Base-by-base conservation (phyloP, 768 basidiomycete species). In the Boletellus ananiceps region DNA sequence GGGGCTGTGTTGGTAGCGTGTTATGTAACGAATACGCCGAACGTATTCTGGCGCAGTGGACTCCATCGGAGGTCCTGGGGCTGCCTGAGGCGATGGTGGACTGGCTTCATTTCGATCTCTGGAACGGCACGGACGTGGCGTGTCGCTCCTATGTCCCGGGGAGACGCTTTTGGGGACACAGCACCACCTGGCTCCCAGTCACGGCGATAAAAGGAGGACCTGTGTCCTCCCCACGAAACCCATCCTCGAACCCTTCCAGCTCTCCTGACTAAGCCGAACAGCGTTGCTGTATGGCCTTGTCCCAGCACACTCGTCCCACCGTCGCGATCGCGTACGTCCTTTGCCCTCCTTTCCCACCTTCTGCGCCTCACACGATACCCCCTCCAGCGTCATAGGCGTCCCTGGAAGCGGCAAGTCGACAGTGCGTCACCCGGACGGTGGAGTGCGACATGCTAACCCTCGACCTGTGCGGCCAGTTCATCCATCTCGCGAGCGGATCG, bases 401-500 rank as follows among this genome's bases (percentile, higher is more conserved):
- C 58, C 55, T 34, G 61, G 68, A 44, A 61, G 63, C 47, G 68
- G 66, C 15, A 67, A 67, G 59, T 61, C 68, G n/a, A 57, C 61
- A 5, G 68, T 67, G 29, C 2, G 68, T 46, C 38, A 43, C 39
- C 13, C 12, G 14, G 14, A 12, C 8, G 4, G 1, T 27, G 1
- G 27, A 27, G 27, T 27, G 19, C 32, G 9, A 39, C 21, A 2
- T 15, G 5, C 35, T 58, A 5, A 58, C 35, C 33, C n/a, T n/a
- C n/a, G n/a, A n/a, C n/a, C n/a, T n/a, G 35, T 29, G 44, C 21
- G 35, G 31, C 27, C 19, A 57, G 80, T 79, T 82, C 54, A 75
- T 80, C 60, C 80, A 80, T 57, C 52, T 71, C 2, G 64, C 72
- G 19, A 79, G 77, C 57, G 77, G 75, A n/a, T 76, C 76, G 4